Evolutionary conservation across 768 basidiomycete genomes (phyloP).

Genomic region (Suillus occidentalis): DNA sequence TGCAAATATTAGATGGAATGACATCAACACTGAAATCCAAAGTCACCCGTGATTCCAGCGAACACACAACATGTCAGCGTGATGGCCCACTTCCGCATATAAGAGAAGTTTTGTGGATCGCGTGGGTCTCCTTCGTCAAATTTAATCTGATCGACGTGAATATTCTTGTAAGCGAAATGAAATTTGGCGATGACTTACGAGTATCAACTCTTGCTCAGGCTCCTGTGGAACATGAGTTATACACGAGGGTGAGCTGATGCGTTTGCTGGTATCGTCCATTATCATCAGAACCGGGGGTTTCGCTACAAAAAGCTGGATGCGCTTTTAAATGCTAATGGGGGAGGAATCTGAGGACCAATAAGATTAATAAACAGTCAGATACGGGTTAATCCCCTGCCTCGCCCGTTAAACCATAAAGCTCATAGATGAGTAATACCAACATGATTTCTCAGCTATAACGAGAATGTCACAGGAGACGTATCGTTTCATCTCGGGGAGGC

Average conservation of each 20-base stretch:
- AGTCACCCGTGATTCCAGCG: slow-evolving; percentile 17
- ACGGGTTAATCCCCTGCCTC: not conserved
- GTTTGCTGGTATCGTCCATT: not conserved
- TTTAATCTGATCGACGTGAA: slow-evolving; percentile 28
- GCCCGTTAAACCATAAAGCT: not conserved
- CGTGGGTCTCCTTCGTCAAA: slow-evolving; percentile 33
- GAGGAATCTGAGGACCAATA: not conserved
- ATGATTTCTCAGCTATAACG: not conserved
- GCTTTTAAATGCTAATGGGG: not conserved
- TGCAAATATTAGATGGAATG: not conserved
- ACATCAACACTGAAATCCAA: not conserved
- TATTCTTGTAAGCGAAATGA: not conserved
- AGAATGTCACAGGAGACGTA: not conserved
- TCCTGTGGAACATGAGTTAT: not conserved
- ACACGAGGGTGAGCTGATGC: not conserved
- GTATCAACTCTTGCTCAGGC: slow-evolving; percentile 12
- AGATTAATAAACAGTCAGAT: not conserved
- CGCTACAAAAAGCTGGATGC: not conserved
- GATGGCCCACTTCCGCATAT: slow-evolving; percentile 36
- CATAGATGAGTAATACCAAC: not conserved
- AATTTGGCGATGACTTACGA: slow-evolving; percentile 12
- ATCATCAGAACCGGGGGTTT: not conserved
- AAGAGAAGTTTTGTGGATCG: slow-evolving; percentile 36
- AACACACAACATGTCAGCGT: slow-evolving; percentile 22
- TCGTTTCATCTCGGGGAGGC: not conserved